Evolutionary conservation across 768 basidiomycete species (phyloP).

Genomic region (Mycena alexandri): DNA sequence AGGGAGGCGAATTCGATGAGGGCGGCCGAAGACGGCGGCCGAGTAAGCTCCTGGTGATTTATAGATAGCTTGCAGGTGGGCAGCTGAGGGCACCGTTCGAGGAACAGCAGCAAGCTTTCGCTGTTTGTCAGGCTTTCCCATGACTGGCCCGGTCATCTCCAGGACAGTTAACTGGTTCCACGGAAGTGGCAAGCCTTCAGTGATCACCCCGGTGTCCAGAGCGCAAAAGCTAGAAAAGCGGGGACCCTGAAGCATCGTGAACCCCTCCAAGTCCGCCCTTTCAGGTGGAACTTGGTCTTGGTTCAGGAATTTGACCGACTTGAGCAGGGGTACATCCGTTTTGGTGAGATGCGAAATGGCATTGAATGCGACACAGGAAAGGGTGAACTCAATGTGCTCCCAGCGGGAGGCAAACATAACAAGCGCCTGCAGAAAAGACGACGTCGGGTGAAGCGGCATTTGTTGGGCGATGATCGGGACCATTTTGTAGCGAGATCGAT

Average conservation of each 20-base stretch:
- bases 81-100: background rate
- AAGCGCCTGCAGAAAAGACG: background rate
- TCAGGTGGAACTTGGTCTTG: no score
- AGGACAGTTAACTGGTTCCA: constrained; percentile 5
- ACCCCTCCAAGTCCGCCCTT: no score
- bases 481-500: background rate
- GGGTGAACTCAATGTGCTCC: background rate
- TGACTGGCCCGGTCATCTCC: background rate
- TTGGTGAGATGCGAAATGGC: background rate
- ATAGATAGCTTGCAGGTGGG: background rate
- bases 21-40: background rate
- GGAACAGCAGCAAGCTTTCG: background rate
- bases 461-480: background rate
- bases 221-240: no score
- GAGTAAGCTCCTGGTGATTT: background rate
- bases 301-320: no score
- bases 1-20: background rate
- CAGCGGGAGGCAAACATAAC: background rate
- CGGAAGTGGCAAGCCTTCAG: background rate
- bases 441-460: no score
- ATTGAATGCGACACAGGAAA: background rate
- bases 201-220: background rate
- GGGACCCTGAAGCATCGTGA: no score
- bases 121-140: background rate
- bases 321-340: background rate